phyloP scores from a whole-genome alignment of 2,329 filamentous ascomycete species.

The Colletotrichum incanum region DNA sequence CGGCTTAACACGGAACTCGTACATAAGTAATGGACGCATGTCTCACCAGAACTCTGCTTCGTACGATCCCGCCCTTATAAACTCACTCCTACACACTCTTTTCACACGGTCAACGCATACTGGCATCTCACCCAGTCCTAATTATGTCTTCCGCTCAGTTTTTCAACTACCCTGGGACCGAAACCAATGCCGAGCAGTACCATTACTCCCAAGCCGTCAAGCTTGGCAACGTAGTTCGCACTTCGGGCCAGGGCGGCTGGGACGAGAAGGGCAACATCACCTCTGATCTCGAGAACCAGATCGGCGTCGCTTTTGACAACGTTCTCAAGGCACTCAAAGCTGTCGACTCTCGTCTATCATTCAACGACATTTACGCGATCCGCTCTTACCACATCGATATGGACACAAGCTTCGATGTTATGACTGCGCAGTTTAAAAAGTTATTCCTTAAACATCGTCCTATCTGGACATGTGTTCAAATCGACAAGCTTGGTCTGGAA shows the following conservation, averaged over 20 bases:
- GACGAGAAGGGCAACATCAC: conserved; percentile 44
- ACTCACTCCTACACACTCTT: neutral
- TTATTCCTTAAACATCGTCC: conserved; percentile 68
- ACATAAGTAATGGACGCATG: neutral
- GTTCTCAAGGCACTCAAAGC: conserved; percentile 46
- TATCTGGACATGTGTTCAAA: conserved; percentile 69
- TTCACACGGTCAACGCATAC: neutral
- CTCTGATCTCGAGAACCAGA: conserved; percentile 54
- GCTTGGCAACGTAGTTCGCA: conserved; percentile 47
- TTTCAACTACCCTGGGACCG: conserved; percentile 42
- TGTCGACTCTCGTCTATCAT: conserved; percentile 51
- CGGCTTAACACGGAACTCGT: no score
- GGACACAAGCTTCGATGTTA: conserved; percentile 51
- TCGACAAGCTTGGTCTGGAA: conserved; percentile 61
- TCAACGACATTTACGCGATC: conserved; percentile 48
- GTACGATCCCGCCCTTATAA: neutral
- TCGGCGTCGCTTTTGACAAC: conserved; percentile 55
- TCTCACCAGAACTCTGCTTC: neutral
- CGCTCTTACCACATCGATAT: conserved; percentile 48
- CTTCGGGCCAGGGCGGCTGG: conserved; percentile 49
- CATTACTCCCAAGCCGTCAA: conserved; percentile 50
- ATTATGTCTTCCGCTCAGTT: conserved; percentile 34
- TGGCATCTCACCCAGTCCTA: no score
- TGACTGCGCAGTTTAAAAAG: conserved; percentile 63
- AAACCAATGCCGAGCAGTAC: conserved; percentile 46